A percentile compares a stretch with the other conserved stretches of the same genome.
Evolutionary conservation across 345 rosid genomes (phyloP).

Genomic region (Corymbia maculata): DNA sequence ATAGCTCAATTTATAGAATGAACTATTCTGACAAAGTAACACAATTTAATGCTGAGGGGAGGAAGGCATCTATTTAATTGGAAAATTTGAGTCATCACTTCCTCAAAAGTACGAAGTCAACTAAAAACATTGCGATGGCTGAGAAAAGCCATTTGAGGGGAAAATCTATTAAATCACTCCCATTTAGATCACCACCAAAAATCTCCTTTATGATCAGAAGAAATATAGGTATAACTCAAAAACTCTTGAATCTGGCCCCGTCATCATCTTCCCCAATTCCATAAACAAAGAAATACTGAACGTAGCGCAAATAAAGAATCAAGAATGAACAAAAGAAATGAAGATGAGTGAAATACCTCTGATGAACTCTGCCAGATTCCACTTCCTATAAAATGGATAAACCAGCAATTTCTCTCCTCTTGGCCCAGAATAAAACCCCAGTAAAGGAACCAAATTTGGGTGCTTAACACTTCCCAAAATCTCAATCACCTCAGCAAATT

Average conservation of each 20-base stretch:
- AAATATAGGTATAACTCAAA: background rate
- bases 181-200: background rate
- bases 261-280: background rate
- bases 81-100: background rate
- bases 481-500: slow-evolving; percentile 42
- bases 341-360: slow-evolving; percentile 25
- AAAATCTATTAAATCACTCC: background rate
- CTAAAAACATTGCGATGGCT: background rate
- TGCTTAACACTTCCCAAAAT: slow-evolving; percentile 58
- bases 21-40: background rate
- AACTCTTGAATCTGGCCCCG: background rate
- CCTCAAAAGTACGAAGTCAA: background rate
- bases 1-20: background rate
- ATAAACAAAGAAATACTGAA: background rate
- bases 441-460: slow-evolving; percentile 77
- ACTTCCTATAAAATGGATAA: slow-evolving; percentile 57
- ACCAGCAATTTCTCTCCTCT: slow-evolving; percentile 92
- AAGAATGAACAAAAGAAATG: background rate
- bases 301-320: background rate
- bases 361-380: slow-evolving; percentile 64
- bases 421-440: slow-evolving; percentile 83
- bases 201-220: background rate
- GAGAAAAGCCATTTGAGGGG: background rate
- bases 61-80: background rate
- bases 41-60: background rate